Conservation (phyloP, 805 yeast species). For the Lipomyces orientalis region DNA sequence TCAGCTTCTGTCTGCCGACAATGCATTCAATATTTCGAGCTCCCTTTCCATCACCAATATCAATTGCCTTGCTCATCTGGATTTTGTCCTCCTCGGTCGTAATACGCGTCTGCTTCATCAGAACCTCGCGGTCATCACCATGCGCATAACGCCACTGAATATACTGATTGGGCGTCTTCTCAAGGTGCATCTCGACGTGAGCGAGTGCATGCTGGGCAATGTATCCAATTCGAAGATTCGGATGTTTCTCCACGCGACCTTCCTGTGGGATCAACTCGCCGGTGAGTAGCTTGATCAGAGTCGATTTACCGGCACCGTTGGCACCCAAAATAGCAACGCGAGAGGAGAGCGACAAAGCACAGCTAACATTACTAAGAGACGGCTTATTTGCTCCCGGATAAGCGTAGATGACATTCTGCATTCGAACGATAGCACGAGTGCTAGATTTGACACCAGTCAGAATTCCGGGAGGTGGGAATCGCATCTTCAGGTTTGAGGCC, state of each 20-base stretch:
- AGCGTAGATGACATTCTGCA: slow-evolving; percentile 81
- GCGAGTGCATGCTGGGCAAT: slow-evolving; percentile 98
- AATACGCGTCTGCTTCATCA: slow-evolving; percentile 90
- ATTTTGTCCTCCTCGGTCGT: slow-evolving; percentile 78
- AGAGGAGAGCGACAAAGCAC: slow-evolving; percentile 92
- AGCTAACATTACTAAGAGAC: slow-evolving; percentile 76
- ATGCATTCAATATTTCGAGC: slow-evolving; percentile 89
- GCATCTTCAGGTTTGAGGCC: slow-evolving; percentile 92
- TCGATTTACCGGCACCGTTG: slow-evolving; percentile 98
- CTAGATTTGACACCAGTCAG: slow-evolving; percentile 95
- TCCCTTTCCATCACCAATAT: slow-evolving; percentile 84
- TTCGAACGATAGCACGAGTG: slow-evolving; percentile 90
- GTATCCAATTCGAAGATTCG: slow-evolving; percentile 96
- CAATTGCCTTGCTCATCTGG: slow-evolving; percentile 77
- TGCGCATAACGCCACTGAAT: slow-evolving; percentile 97
- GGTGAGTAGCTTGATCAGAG: slow-evolving; percentile 89
- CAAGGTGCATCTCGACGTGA: slow-evolving; percentile 96
- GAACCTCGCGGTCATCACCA: slow-evolving; percentile 97
- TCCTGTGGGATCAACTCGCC: slow-evolving; percentile 85
- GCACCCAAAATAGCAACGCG: slow-evolving; percentile 97
- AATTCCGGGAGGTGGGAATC: slow-evolving; percentile 98
- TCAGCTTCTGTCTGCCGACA: slow-evolving; percentile 95
- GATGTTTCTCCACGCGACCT: slow-evolving; percentile 96
- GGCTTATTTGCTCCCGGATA: slow-evolving; percentile 92
- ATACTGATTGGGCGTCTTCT: slow-evolving; percentile 96